These are phyloP conservation scores for Piromyces finnis DNA, from an alignment of 192 early-diverging fungal species.

Conservation along the genomic window DNA sequence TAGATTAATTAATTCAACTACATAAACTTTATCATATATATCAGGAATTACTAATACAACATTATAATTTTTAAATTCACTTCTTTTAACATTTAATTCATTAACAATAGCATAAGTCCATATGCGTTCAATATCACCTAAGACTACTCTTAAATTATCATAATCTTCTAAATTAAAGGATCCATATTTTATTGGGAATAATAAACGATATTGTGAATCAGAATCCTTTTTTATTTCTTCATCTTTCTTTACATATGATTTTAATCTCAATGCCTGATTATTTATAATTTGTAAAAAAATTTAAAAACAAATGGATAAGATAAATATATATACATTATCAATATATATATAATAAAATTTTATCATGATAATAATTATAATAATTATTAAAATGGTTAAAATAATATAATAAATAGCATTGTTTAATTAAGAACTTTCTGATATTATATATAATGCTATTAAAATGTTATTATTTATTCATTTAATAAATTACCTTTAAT, in stretches of 20 bases:
- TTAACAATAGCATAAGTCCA: constrained; percentile 51
- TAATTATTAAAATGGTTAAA: too few species aligned
- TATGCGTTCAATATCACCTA: constrained; percentile 62
- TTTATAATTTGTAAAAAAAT: too few species aligned
- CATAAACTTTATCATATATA: constrained; percentile 39
- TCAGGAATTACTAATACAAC: constrained; percentile 72
- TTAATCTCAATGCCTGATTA: neutral
- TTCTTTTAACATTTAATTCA: constrained; percentile 45
- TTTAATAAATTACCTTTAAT: constrained; percentile 40
- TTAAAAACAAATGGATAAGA: too few species aligned
- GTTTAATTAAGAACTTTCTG: too few species aligned
- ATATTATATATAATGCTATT: too few species aligned
- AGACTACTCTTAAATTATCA: constrained; percentile 30
- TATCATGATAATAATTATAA: too few species aligned
- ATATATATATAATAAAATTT: neutral
- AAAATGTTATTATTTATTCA: too few species aligned
- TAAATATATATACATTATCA: neutral
- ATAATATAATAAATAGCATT: too few species aligned
- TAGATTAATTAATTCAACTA: constrained; percentile 41
- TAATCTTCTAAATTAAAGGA: constrained; percentile 61
- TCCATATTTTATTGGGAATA: constrained; percentile 67
- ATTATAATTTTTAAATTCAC: constrained; percentile 38
- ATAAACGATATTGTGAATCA: constrained; percentile 6
- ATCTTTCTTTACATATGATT: constrained; percentile 2
- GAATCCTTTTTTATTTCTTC: neutral